These are phyloP conservation scores for Coemansia sp. DNA, from an alignment of 192 early-diverging fungal species.

Conservation along the genomic window DNA sequence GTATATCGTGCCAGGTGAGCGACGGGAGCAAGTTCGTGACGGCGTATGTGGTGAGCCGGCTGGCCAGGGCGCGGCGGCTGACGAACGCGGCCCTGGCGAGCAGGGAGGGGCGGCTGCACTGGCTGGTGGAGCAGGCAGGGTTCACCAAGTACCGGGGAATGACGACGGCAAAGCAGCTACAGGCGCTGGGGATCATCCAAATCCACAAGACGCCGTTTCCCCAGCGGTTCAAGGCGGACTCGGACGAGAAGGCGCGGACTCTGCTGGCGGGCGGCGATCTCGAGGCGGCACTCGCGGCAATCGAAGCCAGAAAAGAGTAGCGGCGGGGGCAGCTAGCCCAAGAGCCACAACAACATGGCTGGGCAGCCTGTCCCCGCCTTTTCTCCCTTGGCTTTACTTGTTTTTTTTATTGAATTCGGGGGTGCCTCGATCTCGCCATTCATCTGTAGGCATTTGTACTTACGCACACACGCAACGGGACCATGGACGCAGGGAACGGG, in stretches of 20 bases:
- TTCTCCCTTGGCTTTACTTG: not conserved
- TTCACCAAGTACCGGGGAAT: not conserved
- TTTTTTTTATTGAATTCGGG: not conserved
- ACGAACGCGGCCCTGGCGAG: not conserved
- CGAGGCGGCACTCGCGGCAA: not conserved
- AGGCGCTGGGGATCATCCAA: constrained; percentile 9
- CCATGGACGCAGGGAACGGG: constrained; percentile 20
- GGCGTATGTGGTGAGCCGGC: constrained; percentile 2
- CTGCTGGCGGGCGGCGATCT: constrained; percentile 20
- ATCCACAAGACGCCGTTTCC: constrained; percentile 9
- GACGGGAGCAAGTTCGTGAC: not conserved
- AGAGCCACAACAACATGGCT: not conserved
- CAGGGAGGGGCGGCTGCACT: not conserved
- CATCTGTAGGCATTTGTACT: not conserved
- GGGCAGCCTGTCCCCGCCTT: not conserved
- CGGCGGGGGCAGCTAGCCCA: too few species aligned
- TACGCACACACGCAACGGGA: not conserved
- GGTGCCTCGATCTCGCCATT: too few species aligned
- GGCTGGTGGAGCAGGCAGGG: constrained; percentile 3
- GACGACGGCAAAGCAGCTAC: not conserved
- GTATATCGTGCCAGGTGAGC: constrained; percentile 18
- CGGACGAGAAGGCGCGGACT: not conserved
- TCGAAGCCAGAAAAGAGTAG: too few species aligned
- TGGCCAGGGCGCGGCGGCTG: constrained; percentile 16
- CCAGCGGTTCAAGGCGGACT: not conserved